Evolutionary conservation across 129 eudicot species (phyloP).

Genomic region (Escallonia rubra): DNA sequence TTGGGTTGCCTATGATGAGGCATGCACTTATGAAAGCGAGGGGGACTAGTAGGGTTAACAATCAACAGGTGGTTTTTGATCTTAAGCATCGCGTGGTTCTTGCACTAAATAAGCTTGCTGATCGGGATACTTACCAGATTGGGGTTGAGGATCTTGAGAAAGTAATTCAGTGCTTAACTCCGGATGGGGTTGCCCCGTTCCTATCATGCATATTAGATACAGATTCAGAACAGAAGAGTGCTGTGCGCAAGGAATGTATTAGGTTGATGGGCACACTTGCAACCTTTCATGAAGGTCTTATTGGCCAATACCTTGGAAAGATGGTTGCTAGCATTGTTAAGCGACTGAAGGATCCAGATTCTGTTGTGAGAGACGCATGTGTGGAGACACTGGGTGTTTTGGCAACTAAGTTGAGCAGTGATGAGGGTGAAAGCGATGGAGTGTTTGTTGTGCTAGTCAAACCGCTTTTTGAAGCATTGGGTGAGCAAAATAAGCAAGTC

Average conservation of each 20-base stretch:
- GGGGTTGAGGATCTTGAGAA: conserved; percentile 78
- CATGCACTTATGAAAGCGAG: conserved; percentile 45
- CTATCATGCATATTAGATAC: conserved; percentile 69
- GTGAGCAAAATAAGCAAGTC: conserved; percentile 81
- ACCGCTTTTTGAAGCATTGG: conserved; percentile 83
- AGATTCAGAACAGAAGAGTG: conserved; percentile 70
- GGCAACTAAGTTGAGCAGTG: conserved; percentile 51
- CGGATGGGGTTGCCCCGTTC: conserved; percentile 64
- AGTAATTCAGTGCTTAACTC: conserved; percentile 45
- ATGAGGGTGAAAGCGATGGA: conserved; percentile 42
- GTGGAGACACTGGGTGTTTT: conserved; percentile 70
- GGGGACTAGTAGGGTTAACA: conserved; percentile 47
- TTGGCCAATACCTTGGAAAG: conserved; percentile 54
- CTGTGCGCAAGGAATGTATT: conserved; percentile 80
- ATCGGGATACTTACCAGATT: conserved; percentile 77
- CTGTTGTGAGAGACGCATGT: conserved; percentile 79
- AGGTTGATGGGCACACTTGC: conserved; percentile 59
- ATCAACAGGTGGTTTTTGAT: conserved; percentile 59
- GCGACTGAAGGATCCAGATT: conserved; percentile 79
- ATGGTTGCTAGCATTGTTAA: conserved; percentile 69
- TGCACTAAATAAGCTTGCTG: conserved; percentile 77
- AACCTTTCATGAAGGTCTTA: conserved; percentile 54
- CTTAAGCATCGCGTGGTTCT: conserved; percentile 68
- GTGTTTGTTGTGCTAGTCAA: conserved; percentile 60
- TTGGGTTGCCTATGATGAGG: conserved; percentile 38